Conservation (phyloP, 1,139 yeast species). For the Saccharomyces hybrid region DNA sequence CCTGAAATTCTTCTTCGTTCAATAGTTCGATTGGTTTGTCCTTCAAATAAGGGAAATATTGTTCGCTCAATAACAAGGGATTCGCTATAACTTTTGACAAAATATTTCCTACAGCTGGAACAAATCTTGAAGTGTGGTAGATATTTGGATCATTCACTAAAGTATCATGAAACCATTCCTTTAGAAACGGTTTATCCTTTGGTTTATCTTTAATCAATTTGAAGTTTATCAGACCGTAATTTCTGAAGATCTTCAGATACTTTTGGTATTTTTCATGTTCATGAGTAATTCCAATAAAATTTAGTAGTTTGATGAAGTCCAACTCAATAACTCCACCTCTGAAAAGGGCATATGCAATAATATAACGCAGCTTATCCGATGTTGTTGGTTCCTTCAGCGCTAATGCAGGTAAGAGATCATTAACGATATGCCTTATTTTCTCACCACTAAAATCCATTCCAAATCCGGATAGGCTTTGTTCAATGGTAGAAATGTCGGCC, state of each 20-base stretch:
- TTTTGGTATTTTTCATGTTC: slow-evolving; percentile 44
- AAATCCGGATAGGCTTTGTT: slow-evolving; percentile 68
- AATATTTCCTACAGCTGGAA: slow-evolving; percentile 60
- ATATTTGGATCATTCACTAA: slow-evolving; percentile 51
- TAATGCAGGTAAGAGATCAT: slow-evolving; percentile 53
- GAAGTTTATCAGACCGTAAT: slow-evolving; percentile 61
- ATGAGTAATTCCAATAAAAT: slow-evolving; percentile 58
- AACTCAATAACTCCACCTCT: slow-evolving; percentile 76
- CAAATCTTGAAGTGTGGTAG: slow-evolving; percentile 69
- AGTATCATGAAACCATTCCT: slow-evolving; percentile 51
- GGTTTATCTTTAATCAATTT: slow-evolving; percentile 49
- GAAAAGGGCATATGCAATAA: slow-evolving; percentile 71
- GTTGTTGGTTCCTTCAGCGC: slow-evolving; percentile 45
- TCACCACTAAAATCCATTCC: slow-evolving; percentile 70
- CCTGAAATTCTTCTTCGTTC: slow-evolving; percentile 46
- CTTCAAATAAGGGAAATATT: slow-evolving; percentile 68
- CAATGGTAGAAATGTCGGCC: slow-evolving; percentile 61
- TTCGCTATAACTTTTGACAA: slow-evolving; percentile 38
- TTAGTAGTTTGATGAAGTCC: slow-evolving; percentile 65
- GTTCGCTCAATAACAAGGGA: slow-evolving; percentile 34
- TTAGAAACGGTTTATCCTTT: slow-evolving; percentile 34
- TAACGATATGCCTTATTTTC: slow-evolving; percentile 56
- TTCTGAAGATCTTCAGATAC: slow-evolving; percentile 49
- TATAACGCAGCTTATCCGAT: slow-evolving; percentile 66
- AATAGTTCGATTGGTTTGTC: slow-evolving; percentile 55